Evolutionary conservation across 2,329 filamentous ascomycete species (phyloP).

Genomic region (Phoma sp.): DNA sequence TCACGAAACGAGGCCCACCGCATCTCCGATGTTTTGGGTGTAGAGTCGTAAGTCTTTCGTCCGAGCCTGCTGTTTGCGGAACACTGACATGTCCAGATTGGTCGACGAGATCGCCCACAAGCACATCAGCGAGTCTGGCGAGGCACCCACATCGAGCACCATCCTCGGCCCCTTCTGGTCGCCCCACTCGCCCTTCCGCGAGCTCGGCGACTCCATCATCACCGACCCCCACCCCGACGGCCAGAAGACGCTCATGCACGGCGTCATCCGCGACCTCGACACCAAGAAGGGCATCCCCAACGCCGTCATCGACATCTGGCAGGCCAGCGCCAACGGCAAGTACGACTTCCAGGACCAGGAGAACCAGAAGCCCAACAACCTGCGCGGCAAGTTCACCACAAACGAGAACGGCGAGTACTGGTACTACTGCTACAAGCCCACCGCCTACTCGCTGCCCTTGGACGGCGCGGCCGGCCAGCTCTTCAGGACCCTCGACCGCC

Average conservation of each 20-base stretch:
- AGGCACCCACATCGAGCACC: slow-evolving; percentile 74
- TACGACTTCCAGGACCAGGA: slow-evolving; percentile 80
- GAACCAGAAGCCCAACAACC: slow-evolving; percentile 75
- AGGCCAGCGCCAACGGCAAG: slow-evolving; percentile 76
- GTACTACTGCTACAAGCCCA: slow-evolving; percentile 79
- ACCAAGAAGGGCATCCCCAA: slow-evolving; percentile 71
- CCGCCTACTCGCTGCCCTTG: slow-evolving; percentile 73
- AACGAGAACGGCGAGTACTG: slow-evolving; percentile 73
- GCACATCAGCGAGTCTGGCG: slow-evolving; percentile 66
- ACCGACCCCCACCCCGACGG: slow-evolving; percentile 66
- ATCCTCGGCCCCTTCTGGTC: slow-evolving; percentile 84
- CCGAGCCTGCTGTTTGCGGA: too few relatives aligned
- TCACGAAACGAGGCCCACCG: slow-evolving; percentile 78
- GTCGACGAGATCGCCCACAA: slow-evolving; percentile 73
- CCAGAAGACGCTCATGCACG: slow-evolving; percentile 72
- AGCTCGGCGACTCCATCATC: slow-evolving; percentile 71
- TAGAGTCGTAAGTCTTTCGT: slow-evolving; percentile 71
- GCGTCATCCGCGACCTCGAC: slow-evolving; percentile 68
- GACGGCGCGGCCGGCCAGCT: slow-evolving; percentile 64
- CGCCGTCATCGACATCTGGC: slow-evolving; percentile 80
- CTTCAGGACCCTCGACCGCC: slow-evolving; percentile 62
- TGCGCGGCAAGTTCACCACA: slow-evolving; percentile 77
- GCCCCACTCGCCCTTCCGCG: slow-evolving; percentile 75
- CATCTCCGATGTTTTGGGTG: slow-evolving; percentile 75
- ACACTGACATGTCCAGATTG: slow-evolving; percentile 53